Evolutionary conservation across 345 rosid genomes (phyloP).

Genomic region (Eucalyptus regnans): DNA sequence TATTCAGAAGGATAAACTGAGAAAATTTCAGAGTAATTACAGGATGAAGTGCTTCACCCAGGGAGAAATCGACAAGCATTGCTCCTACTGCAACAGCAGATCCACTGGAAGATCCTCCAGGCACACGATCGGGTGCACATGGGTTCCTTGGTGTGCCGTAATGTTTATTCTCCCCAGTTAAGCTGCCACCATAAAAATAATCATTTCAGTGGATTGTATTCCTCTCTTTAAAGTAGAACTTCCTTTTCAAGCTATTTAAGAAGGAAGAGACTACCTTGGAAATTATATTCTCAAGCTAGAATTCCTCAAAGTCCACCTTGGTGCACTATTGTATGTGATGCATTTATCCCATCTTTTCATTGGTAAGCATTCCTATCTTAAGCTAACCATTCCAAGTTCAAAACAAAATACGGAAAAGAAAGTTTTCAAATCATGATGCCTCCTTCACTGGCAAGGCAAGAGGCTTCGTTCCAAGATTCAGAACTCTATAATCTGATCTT

Average conservation of each 20-base stretch:
- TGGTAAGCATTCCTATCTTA: background rate
- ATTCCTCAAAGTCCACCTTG: background rate
- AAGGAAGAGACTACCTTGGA: background rate
- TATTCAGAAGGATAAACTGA: background rate
- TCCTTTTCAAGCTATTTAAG: background rate
- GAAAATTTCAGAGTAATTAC: background rate
- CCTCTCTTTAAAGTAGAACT: background rate
- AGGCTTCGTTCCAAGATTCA: background rate
- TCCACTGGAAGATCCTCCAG: constrained; percentile 9
- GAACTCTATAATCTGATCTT: background rate
- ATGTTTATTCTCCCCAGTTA: constrained; percentile 1
- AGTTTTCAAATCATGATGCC: background rate
- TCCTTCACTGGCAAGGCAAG: background rate
- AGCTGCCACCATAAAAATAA: background rate
- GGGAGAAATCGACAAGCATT: constrained; percentile 1
- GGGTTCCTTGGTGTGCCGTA: constrained; percentile 4
- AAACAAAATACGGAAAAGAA: background rate
- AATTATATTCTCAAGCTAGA: background rate
- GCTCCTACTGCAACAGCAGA: constrained; percentile 9
- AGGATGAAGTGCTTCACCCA: background rate
- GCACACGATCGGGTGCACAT: background rate
- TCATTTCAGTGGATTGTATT: background rate
- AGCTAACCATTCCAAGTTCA: background rate
- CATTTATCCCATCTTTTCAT: background rate
- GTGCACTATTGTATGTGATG: background rate